Evolutionary conservation across 306 rosid species (phyloP), one percentile per base, ranked within the genome.

Genomic region (Vigna trinervia): DNA sequence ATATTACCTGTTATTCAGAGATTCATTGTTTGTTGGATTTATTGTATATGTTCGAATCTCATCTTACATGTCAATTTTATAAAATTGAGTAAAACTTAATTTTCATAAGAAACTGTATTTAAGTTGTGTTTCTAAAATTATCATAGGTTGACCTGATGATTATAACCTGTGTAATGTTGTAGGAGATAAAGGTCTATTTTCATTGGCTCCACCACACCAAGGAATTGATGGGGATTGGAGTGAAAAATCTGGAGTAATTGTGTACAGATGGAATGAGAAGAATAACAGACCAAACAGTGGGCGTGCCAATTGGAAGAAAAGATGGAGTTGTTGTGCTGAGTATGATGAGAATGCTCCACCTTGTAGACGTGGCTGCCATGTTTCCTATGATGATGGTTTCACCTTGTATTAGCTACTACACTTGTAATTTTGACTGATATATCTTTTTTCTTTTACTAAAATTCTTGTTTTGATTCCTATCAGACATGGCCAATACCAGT

Each of bases 151-250:
- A 45, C 12, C 71, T 13, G 50, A 14, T 38, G 10, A 66, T 28
- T 22, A 34, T 15, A 43, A 23, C 3, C 30, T 45, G 60, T 41
- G 22, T 66, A 26, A 26, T 73, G 64, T 20, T 69, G 80, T 70
- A 89, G 91, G 92, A 48, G 97, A 93, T 70, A 93, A 78, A 62
- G 96, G 96, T 12, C 32, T 93, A 32, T 85, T 83, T 86, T 81
- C 95, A 48, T 9, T 88, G 70, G 86, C 92, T 47, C 93, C 93
- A 20, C 93, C 91, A 4, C 98, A 91, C 92, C 93, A 93, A 79
- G 98, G 98, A 74, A 89, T 93, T 59, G 98, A 88, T 78, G 96
- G 95, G 39, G 93, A 93, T 45, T 93, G 93, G 97, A 89, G 82
- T 53, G 96, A 91, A 8, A 61, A 78, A 52, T 89, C 98, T 12